Evolutionary conservation across 2,329 filamentous ascomycete genomes (phyloP), one percentile per base, ranked within the genome.

Genomic region (Epichloe baconii): DNA sequence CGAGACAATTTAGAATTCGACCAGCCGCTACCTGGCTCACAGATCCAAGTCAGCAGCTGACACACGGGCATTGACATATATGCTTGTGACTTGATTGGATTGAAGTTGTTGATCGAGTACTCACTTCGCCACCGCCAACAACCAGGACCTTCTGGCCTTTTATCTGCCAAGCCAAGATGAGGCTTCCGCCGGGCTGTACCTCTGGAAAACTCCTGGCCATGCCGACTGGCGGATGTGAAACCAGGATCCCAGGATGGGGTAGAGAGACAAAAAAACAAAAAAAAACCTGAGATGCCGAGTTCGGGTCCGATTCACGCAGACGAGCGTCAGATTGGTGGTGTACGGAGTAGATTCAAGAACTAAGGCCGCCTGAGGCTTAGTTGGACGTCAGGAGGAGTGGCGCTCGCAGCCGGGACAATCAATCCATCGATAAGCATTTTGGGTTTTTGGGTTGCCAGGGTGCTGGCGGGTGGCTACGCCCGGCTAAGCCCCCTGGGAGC

Each of bases 151-250:
- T 81, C 69, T 94, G 96, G 67, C 84, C 83, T 64, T 82, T 85
- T 61, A 95, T 83, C 71, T 97, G 93, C 90, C 91, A 98, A 64
- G 93, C 93, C 49, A 98, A 74, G 56, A 98, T 93, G 57, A 98
- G 72, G 55, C 91, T 97, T 53, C 90, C 93, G 48, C 91, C 91
- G 52, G 88, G 87, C 68, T 96, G 83, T 31, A 97, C 80, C 56
- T 85, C 75, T 52, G 90, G 88, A 63, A 86, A 96, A 48, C 77
- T 66, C 48, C 66, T 67, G 40, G 64, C 61, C 64, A 69, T 66
- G 55, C 59, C 63, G 66, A 63, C 52, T 44, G 55, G 53, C 48
- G 50, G 47, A 12, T 36, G 17, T 12, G 23, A n/a, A 31, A 47
- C 23, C 10, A 38, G 45, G 14, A 10, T 19, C 8, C 12, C 8